Evolutionary conservation across 164 flowering plant species (phyloP).

Genomic region (Litsea cubeba): DNA sequence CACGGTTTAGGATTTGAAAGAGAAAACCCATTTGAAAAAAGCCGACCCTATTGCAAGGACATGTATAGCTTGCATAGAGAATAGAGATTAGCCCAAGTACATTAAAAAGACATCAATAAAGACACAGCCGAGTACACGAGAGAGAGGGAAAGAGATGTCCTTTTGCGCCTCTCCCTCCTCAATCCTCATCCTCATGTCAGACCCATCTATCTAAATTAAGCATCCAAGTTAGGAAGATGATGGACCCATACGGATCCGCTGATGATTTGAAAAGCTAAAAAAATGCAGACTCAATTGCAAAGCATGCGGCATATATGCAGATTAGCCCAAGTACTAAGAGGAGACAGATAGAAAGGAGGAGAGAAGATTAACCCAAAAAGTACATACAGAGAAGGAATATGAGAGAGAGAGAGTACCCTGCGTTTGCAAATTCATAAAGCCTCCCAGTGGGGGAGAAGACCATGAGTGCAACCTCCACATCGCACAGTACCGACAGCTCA

Average conservation of each 20-base stretch:
- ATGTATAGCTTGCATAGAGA: not conserved
- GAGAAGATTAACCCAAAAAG: not conserved
- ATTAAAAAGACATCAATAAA: too few species aligned
- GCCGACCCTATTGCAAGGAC: not conserved
- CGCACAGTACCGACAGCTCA: constrained; percentile 9
- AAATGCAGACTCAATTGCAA: too few species aligned
- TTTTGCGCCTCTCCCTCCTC: too few species aligned
- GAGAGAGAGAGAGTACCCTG: constrained; percentile 2
- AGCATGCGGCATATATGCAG: too few species aligned
- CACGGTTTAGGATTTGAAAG: not conserved
- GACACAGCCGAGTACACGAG: too few species aligned
- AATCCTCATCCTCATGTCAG: too few species aligned
- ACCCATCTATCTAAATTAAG: too few species aligned
- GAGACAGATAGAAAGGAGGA: too few species aligned
- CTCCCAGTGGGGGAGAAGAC: constrained; percentile 6
- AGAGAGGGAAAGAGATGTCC: too few species aligned
- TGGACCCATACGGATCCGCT: not conserved
- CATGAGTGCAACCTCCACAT: constrained; percentile 6
- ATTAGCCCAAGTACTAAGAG: too few species aligned
- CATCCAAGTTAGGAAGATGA: not conserved
- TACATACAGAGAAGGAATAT: not conserved
- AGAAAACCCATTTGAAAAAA: not conserved
- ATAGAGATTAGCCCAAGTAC: not conserved
- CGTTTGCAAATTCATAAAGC: constrained; percentile 4
- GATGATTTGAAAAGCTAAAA: not conserved